phyloP scores from a whole-genome alignment of 768 basidiomycete species.

The Phanerodontia chrysosporium region DNA sequence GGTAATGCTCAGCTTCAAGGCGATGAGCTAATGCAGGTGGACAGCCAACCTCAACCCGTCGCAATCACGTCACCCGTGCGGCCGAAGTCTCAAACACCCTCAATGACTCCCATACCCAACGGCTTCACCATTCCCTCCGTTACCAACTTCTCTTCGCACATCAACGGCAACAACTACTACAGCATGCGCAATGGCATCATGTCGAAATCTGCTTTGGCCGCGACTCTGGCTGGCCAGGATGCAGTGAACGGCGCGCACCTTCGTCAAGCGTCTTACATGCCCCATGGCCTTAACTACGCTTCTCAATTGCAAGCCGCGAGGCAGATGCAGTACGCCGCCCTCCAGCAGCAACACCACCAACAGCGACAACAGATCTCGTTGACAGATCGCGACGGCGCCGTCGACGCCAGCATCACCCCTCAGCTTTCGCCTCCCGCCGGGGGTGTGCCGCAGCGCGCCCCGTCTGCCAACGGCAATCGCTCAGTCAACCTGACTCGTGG shows the following conservation, averaged over 20 bases:
- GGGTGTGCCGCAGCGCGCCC: constrained; percentile 40
- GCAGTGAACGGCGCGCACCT: constrained; percentile 21
- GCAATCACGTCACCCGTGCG: constrained; percentile 36
- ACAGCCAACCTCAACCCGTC: neutral
- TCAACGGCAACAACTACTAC: constrained; percentile 31
- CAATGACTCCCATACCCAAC: constrained; percentile 37
- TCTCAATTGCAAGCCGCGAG: constrained; percentile 37
- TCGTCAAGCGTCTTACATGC: constrained; percentile 34
- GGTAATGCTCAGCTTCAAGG: constrained; percentile 18
- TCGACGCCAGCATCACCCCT: constrained; percentile 26
- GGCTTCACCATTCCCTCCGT: constrained; percentile 31
- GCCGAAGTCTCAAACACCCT: constrained; percentile 45
- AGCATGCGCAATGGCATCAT: constrained; percentile 54
- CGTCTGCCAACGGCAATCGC: constrained; percentile 57
- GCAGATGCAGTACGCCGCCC: constrained; percentile 27
- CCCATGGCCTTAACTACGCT: constrained; percentile 38
- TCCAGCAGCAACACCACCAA: constrained; percentile 9
- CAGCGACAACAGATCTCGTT: constrained; percentile 15
- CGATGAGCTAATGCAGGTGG: constrained; percentile 16
- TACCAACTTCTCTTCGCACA: constrained; percentile 40
- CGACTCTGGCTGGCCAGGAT: constrained; percentile 37
- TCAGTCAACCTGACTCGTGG: constrained; percentile 21
- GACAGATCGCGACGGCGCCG: constrained; percentile 28
- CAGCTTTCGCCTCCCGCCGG: constrained; percentile 38
- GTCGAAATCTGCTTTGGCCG: constrained; percentile 52